These are phyloP conservation scores for Hypericum androsaemum DNA, from an alignment of 345 rosid species.

Conservation along the genomic window DNA sequence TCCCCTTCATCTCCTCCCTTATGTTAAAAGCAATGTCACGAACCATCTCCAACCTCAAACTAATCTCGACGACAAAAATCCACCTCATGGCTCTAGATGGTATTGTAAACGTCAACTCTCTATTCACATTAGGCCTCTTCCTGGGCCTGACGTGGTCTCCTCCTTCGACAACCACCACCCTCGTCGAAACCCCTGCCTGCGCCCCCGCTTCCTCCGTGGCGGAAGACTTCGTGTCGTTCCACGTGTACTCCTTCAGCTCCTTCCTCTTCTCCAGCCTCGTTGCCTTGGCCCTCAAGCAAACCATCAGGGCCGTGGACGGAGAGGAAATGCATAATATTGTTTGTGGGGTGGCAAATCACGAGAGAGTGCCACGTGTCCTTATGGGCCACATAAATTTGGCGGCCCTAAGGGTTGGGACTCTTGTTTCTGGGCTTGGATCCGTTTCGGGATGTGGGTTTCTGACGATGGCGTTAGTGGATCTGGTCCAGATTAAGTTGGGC, in stretches of 20 bases:
- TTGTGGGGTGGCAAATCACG: slow-evolving; percentile 2
- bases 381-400: slow-evolving; percentile 38
- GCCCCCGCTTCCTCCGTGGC: slow-evolving; percentile 24
- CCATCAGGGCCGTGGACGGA: slow-evolving; percentile 28
- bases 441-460: slow-evolving; percentile 73
- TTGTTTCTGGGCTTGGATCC: slow-evolving; percentile 59
- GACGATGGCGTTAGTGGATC: slow-evolving; percentile 57
- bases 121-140: slow-evolving; percentile 76
- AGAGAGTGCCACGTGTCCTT: slow-evolving; percentile 10
- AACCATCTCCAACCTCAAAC: too few relatives aligned
- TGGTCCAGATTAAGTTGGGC: slow-evolving; percentile 81
- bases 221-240: slow-evolving; percentile 50
- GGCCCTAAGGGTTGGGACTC: slow-evolving; percentile 39
- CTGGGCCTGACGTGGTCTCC: slow-evolving; percentile 55
- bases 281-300: slow-evolving; percentile 63
- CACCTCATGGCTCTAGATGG: slow-evolving; percentile 81
- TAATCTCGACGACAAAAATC: slow-evolving; percentile 16
- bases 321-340: background rate
- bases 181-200: slow-evolving; percentile 26
- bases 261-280: slow-evolving; percentile 82
- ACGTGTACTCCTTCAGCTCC: slow-evolving; percentile 72
- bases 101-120: slow-evolving; percentile 65
- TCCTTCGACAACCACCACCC: slow-evolving; percentile 20
- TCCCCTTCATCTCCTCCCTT: too few relatives aligned
- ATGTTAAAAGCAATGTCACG: too few relatives aligned